Conservation (phyloP, 805 yeast genomes). For the Candida xyloterini region DNA sequence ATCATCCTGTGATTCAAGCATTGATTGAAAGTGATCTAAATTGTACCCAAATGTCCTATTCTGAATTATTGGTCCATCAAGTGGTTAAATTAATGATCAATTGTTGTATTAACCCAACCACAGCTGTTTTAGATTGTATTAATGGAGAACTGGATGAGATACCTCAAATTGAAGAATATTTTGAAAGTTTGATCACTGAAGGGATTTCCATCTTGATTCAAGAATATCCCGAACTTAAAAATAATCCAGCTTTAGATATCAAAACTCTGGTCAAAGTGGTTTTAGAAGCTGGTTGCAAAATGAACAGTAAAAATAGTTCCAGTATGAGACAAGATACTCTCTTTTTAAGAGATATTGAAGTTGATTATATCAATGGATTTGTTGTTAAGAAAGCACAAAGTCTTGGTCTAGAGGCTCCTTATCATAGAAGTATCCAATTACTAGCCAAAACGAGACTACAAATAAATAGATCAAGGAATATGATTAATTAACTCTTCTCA, state of each 20-base stretch:
- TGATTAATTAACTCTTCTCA: background rate
- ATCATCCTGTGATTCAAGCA: conserved; percentile 22
- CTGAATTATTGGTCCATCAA: conserved; percentile 53
- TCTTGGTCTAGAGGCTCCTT: conserved; percentile 41
- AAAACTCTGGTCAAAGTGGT: conserved; percentile 35
- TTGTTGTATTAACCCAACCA: conserved; percentile 78
- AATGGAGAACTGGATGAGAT: conserved; percentile 69
- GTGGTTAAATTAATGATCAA: conserved; percentile 76
- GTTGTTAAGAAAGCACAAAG: conserved; percentile 53
- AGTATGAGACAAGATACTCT: conserved; percentile 71
- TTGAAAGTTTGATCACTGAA: conserved; percentile 45
- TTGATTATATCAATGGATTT: conserved; percentile 82
- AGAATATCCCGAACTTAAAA: conserved; percentile 27
- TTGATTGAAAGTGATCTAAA: conserved; percentile 30
- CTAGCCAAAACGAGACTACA: conserved; percentile 41
- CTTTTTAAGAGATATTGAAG: conserved; percentile 61
- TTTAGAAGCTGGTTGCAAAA: conserved; percentile 25
- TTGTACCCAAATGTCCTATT: conserved; percentile 35
- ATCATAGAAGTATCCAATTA: conserved; percentile 44
- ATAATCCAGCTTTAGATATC: conserved; percentile 31
- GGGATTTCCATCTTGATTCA: conserved; percentile 39
- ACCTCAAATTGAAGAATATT: conserved; percentile 32
- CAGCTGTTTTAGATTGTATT: conserved; percentile 70
- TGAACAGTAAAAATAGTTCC: conserved; percentile 52
- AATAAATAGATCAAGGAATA: conserved; percentile 16